phyloP scores from a whole-genome alignment of 768 basidiomycete species.

The Phaeotremella fagi region DNA sequence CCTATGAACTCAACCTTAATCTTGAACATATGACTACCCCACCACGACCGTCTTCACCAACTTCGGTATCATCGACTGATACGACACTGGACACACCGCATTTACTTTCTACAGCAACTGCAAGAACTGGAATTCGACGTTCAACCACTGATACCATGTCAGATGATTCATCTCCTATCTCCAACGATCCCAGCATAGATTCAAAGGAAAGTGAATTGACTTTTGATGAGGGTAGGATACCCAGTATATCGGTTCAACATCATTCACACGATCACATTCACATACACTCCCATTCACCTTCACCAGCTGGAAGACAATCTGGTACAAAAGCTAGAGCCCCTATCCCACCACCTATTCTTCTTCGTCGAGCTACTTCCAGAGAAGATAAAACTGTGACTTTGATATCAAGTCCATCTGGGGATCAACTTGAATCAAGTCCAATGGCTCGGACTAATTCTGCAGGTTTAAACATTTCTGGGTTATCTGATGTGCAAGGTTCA shows the following conservation, averaged over 20 bases:
- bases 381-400: conserved; percentile 3
- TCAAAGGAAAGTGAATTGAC: not conserved
- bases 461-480: conserved; percentile 20
- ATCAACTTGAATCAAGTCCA: not conserved
- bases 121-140: not conserved
- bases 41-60: not conserved
- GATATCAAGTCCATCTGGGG: conserved; percentile 6
- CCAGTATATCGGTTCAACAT: conserved; percentile 6
- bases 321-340: conserved; percentile 18
- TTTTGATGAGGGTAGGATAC: not conserved
- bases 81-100: not conserved
- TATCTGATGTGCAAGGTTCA: not conserved
- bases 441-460: not conserved
- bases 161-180: not conserved
- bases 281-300: conserved; percentile 2
- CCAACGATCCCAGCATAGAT: not conserved
- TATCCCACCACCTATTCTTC: conserved; percentile 30
- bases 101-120: not conserved
- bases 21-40: not conserved
- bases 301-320: conserved; percentile 7
- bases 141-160: not conserved
- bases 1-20: not conserved
- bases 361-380: conserved; percentile 25
- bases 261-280: not conserved
- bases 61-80: not conserved